Conservation (phyloP, 2,329 filamentous ascomycete genomes). For the Neofusicoccum sp. region DNA sequence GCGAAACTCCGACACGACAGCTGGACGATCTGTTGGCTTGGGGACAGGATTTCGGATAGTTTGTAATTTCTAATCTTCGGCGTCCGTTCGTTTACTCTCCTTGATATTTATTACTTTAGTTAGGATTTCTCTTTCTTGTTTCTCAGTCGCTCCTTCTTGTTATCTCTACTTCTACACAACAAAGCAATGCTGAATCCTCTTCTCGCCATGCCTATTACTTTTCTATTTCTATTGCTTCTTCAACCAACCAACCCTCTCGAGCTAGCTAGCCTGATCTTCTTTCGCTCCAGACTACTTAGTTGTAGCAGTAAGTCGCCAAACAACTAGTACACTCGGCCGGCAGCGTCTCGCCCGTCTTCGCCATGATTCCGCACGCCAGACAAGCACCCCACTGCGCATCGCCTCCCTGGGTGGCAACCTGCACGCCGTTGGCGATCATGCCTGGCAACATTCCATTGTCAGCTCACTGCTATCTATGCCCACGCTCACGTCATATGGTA, state of each 20-base stretch:
- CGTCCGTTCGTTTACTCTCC: not conserved
- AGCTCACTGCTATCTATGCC: not conserved
- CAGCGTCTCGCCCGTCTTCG: constrained; percentile 9
- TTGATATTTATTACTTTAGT: not conserved
- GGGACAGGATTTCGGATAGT: not conserved
- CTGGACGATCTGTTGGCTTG: too few species aligned
- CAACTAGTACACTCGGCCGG: constrained; percentile 13
- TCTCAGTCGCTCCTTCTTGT: too few species aligned
- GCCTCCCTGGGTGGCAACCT: constrained; percentile 4
- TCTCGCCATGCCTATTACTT: too few species aligned
- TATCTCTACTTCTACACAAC: too few species aligned
- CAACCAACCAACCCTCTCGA: too few species aligned
- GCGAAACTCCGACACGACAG: too few species aligned
- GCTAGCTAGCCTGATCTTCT: too few species aligned
- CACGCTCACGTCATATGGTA: not conserved
- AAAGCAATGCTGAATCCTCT: too few species aligned
- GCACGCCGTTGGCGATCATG: constrained; percentile 18
- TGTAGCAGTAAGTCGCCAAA: constrained; percentile 15
- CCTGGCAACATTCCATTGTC: not conserved
- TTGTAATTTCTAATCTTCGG: not conserved
- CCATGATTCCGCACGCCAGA: constrained; percentile 19
- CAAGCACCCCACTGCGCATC: constrained; percentile 3
- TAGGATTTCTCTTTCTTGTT: not conserved
- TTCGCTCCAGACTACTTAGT: not conserved
- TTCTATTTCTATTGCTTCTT: too few species aligned